These are phyloP conservation scores for Talaromyces verruculosus DNA, from an alignment of 2,329 filamentous ascomycete genomes.

Conservation along the genomic window DNA sequence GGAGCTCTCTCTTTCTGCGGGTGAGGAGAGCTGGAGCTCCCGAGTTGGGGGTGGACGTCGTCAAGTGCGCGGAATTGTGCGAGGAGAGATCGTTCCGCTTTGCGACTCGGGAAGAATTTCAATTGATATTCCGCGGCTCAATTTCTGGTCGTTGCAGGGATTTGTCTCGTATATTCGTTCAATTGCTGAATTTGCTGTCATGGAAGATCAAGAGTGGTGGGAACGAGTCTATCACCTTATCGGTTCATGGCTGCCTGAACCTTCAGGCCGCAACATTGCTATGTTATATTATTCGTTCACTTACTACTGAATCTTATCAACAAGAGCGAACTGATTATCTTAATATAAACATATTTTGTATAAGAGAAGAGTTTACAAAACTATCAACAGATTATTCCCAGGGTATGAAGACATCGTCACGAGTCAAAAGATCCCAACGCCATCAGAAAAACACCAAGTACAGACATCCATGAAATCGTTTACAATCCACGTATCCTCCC, in stretches of 20 bases:
- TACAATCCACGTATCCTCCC: background rate
- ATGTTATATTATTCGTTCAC: too few relatives aligned
- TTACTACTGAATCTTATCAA: background rate
- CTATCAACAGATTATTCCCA: slow-evolving; percentile 10
- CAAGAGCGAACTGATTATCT: background rate
- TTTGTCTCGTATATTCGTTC: background rate
- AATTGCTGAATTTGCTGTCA: background rate
- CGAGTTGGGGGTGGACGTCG: background rate
- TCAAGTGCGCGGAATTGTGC: slow-evolving; percentile 6
- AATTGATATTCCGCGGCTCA: background rate
- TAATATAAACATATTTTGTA: background rate
- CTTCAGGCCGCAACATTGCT: background rate
- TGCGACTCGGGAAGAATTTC: background rate
- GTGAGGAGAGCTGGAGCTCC: background rate
- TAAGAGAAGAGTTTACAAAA: slow-evolving; percentile 3
- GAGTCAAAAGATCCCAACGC: background rate
- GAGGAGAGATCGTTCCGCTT: background rate
- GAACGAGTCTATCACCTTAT: background rate
- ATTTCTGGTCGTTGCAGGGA: too few relatives aligned
- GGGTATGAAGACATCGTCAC: slow-evolving; percentile 16
- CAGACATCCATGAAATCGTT: background rate
- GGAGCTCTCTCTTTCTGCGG: slow-evolving; percentile 1
- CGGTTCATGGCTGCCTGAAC: background rate
- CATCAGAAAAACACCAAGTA: background rate
- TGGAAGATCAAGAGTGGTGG: background rate